phyloP scores from a whole-genome alignment of 2,329 filamentous ascomycete genomes.

The Pseudocercospora cruenta region DNA sequence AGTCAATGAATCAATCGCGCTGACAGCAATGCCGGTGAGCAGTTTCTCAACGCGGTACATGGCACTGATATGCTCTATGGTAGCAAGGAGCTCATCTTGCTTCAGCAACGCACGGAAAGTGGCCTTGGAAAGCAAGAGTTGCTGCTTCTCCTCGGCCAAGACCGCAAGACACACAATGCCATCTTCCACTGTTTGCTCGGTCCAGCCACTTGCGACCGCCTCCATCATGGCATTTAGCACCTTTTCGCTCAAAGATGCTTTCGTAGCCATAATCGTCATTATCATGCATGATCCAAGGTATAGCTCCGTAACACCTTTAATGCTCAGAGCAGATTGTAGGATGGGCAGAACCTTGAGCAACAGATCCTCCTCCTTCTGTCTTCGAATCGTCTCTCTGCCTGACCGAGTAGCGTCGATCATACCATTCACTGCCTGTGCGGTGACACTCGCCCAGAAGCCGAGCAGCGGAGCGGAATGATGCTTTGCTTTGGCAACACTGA shows the following conservation, averaged over 20 bases:
- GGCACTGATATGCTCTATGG: slow-evolving; percentile 64
- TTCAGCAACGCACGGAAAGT: slow-evolving; percentile 72
- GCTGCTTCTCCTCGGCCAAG: slow-evolving; percentile 76
- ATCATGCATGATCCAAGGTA: slow-evolving; percentile 92
- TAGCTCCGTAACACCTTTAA: slow-evolving; percentile 75
- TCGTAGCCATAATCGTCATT: slow-evolving; percentile 80
- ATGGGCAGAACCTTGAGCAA: slow-evolving; percentile 70
- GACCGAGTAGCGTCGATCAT: slow-evolving; percentile 79
- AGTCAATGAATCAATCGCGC: slow-evolving; percentile 58
- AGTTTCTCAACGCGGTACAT: slow-evolving; percentile 72
- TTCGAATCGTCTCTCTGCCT: slow-evolving; percentile 74
- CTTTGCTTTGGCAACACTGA: slow-evolving; percentile 71
- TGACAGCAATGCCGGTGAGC: slow-evolving; percentile 71
- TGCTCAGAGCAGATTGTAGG: slow-evolving; percentile 75
- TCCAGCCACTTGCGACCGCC: slow-evolving; percentile 78
- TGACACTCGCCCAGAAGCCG: slow-evolving; percentile 88
- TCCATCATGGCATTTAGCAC: slow-evolving; percentile 89
- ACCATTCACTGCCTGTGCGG: slow-evolving; percentile 80
- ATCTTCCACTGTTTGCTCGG: slow-evolving; percentile 69
- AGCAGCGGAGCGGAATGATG: slow-evolving; percentile 78
- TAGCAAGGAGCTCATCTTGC: slow-evolving; percentile 61
- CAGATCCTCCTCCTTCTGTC: slow-evolving; percentile 77
- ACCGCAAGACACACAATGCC: slow-evolving; percentile 80
- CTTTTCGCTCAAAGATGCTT: slow-evolving; percentile 75
- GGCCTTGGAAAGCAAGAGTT: slow-evolving; percentile 68